Evolutionary conservation across 2,329 filamentous ascomycete species (phyloP).

Genomic region (Neophaeococcomyces aloes): DNA sequence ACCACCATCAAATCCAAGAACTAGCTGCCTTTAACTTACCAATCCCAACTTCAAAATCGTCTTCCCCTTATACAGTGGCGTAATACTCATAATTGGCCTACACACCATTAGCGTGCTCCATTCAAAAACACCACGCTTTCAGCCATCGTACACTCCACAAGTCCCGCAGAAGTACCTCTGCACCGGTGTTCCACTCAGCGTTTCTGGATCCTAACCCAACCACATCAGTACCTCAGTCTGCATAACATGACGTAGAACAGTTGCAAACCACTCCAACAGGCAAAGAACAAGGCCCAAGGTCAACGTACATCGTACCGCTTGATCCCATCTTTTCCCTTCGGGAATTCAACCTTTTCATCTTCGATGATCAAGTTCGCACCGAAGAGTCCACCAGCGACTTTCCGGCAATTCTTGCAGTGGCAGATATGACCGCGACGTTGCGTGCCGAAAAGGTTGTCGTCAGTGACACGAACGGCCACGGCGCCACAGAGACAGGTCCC

Average conservation of each 20-base stretch:
- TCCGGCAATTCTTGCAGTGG: constrained; percentile 44
- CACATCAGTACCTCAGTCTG: not conserved
- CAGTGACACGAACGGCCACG: constrained; percentile 40
- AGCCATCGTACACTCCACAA: constrained; percentile 37
- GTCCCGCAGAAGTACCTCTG: constrained; percentile 36
- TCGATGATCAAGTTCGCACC: constrained; percentile 26
- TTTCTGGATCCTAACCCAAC: constrained; percentile 29
- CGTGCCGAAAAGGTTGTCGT: constrained; percentile 36
- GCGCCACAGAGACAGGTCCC: constrained; percentile 21
- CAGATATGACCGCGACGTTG: constrained; percentile 38
- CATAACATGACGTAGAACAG: not conserved
- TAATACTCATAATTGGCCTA: constrained; percentile 40
- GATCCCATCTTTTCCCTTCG: constrained; percentile 36
- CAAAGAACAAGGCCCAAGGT: not conserved
- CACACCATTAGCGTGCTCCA: not conserved
- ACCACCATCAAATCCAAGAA: not conserved
- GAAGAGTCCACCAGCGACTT: constrained; percentile 34
- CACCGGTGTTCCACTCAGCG: constrained; percentile 38
- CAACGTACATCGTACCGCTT: constrained; percentile 31
- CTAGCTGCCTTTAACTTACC: constrained; percentile 8
- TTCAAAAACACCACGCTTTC: not conserved
- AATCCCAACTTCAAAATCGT: constrained; percentile 43
- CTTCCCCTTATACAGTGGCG: constrained; percentile 31
- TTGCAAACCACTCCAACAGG: not conserved
- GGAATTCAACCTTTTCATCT: constrained; percentile 34